Evolutionary conservation across 495 filamentous ascomycete genomes (phyloP), one percentile per base, ranked within the genome.

Genomic region (Talaromyces trachyspermus): DNA sequence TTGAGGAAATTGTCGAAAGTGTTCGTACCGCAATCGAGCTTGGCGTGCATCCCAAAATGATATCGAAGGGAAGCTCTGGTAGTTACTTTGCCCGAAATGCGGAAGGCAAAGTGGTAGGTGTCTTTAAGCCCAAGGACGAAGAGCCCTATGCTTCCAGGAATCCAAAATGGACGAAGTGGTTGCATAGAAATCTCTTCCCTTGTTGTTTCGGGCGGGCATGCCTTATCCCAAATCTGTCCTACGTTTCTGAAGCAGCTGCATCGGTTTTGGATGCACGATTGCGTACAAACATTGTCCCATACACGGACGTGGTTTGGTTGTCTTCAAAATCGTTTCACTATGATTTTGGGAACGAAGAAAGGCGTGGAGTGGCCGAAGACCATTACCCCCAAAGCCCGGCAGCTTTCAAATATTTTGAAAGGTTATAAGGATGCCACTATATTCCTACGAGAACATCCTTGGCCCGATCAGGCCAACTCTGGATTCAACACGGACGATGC

Each of bases 91-190:
- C 92, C 43, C 76, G 89, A 49, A 91, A 95, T 57, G 79, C 73
- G 22, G 83, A 92, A 17, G 92, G 92, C 15, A 95, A 94, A 65
- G 84, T 95, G 11, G 88, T 99, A 12, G 92, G 89, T 19, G 94
- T 99, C 7, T 97, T 99, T 65, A 99, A 99, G 62, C 92, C 92
- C 27, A 99, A 99, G 67, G 92, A 99, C 61, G 92, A 99, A 64
- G 92, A 99, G 64, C 92, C 92, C 18, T 99, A 92, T 57, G 92
- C 86, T 6, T 86, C 85, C 10, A 81, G 86, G 45, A 95, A 95
- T 59, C 88, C 88, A 17, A 95, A 95, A 62, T 92, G 88, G 87
- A 95, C 88, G 56, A 95, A 95, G 68, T 95, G 88, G 88, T 82
- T 95, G 67, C 88, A 95, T 61, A 72, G 88, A 50, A 95, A 92